Evolutionary conservation across 2,329 filamentous ascomycete genomes (phyloP), one percentile per base, ranked within the genome.

Genomic region (Stagonosporopsis vannaccii): DNA sequence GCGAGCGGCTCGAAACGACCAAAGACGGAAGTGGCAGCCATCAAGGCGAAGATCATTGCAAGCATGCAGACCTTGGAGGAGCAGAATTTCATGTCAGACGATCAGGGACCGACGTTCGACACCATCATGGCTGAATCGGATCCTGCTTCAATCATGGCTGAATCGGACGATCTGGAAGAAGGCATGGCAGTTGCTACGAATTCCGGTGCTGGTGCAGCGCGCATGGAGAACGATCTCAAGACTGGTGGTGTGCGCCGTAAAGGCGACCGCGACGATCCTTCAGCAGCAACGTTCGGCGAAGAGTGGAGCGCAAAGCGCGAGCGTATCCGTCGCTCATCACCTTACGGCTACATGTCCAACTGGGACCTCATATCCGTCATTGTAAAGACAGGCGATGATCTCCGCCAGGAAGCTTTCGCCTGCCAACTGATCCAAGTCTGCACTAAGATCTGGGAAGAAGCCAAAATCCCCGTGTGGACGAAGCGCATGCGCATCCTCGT

Each of bases 171-270:
- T 56, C 75, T 87, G 3, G 85, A 87, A 42, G 83, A 85, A 15
- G 85, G 84, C 13, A 75, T 77, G 19, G 78, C 80, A 3, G 75
- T 81, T 2, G 66, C 79, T 1, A 81, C 88, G 56, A 90, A 90
- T 65, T 82, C 87, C 13, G 89, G 86, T 55, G 90, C 90, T 9
- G 91, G 91, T 55, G 87, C 89, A 49, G 91, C 90, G 51, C 85
- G 91, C 54, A 95, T 95, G 91, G 91, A 95, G 73, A 95, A 95
- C 71, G 91, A 95, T 72, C 85, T 92, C 75, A 94, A 92, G 79
- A 95, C 91, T 13, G 91, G 90, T 61, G 91, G 91, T 51, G 87
- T 95, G 13, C 89, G 90, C 70, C 85, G 90, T 48, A 90, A 90
- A 70, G 90, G 90, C 30, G 91, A 95, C 73, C 87, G 91, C 33